Base-by-base conservation (phyloP, 345 rosid species). In the Rubroshorea leprosula region DNA sequence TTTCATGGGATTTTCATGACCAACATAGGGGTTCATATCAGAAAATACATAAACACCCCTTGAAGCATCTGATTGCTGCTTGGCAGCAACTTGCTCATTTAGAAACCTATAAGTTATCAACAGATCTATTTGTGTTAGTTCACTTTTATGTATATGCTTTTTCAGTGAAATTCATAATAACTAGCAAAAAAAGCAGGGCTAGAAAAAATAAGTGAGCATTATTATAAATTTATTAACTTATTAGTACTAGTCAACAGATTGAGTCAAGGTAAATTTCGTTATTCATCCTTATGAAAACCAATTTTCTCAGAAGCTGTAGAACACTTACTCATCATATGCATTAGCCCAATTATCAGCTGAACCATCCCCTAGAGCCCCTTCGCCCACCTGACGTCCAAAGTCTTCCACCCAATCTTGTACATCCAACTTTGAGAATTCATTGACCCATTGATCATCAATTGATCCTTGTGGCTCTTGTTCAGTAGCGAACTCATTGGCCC, bases 21-120 rank as follows among this genome's bases (percentile, higher is more conserved):
- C 99, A 65, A 87, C 97, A 75, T 94, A 94, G 23, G 99, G 99
- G 75, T 94, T 94, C 97, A 94, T 77, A 68, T 94, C 99, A 41
- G 99, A 90, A 67, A 94, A 94, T 68, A 90, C 96, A 62, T 94
- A 94, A 6, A 82, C 95, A 61, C 93, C 97, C 74, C 87, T 87
- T 43, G 94, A 80, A 70, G 80, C 73, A 61, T 82, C 79, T 20
- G 82, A 72, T 47, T 62, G 79, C 76, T 74, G 79, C 72, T 81
- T 85, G 58, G 67, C 78, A 64, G 75, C 82, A 55, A 68, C 71
- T 82, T 80, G 92, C 75, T 90, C 95, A 49, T 73, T 83, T 49
- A 87, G 50, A 61, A 73, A 89, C 77, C 99, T 94, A 68, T 12
- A 70, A 61, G 48, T 60, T 60, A n/a, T n/a, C n/a, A n/a, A 50